These are phyloP conservation scores for Phylloporus sp. DNA, from an alignment of 1,284 basidiomycete genomes.

Conservation along the genomic window DNA sequence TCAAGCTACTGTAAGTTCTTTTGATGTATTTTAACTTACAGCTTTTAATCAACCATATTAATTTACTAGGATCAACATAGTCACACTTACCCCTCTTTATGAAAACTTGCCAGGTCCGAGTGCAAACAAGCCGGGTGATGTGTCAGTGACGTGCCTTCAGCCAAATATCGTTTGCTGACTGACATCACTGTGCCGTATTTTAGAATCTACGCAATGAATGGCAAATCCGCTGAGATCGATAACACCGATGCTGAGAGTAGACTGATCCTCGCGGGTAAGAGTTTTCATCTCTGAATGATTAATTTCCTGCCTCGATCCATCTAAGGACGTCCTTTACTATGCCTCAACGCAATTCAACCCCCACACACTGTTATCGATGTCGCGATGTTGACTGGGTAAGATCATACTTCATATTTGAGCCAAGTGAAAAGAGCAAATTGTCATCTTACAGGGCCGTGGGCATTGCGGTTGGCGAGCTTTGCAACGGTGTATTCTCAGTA, in stretches of 20 bases:
- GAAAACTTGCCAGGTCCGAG: conserved; percentile 90
- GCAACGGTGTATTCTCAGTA: conserved; percentile 83
- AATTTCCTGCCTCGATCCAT: not conserved
- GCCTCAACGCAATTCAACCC: conserved; percentile 79
- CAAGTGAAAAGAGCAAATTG: not conserved
- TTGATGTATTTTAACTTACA: not conserved
- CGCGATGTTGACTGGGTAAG: conserved; percentile 80
- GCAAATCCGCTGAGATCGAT: conserved; percentile 87
- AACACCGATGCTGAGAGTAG: conserved; percentile 92
- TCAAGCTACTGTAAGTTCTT: conserved; percentile 72
- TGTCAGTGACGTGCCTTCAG: conserved; percentile 52
- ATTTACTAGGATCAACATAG: conserved; percentile 71
- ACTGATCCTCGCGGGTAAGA: conserved; percentile 73
- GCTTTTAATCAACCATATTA: not conserved
- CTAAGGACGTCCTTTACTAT: conserved; percentile 85
- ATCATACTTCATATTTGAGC: conserved; percentile 1
- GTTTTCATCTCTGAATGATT: not conserved
- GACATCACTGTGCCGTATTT: not conserved
- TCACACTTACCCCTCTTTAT: conserved; percentile 77
- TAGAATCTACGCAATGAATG: conserved; percentile 88
- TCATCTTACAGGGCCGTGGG: conserved; percentile 62
- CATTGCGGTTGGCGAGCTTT: conserved; percentile 77
- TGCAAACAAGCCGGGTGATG: conserved; percentile 88
- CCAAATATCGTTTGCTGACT: not conserved
- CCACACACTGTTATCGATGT: conserved; percentile 87